phyloP scores from a whole-genome alignment of 148 eudicot genomes.

The Cornus florida region DNA sequence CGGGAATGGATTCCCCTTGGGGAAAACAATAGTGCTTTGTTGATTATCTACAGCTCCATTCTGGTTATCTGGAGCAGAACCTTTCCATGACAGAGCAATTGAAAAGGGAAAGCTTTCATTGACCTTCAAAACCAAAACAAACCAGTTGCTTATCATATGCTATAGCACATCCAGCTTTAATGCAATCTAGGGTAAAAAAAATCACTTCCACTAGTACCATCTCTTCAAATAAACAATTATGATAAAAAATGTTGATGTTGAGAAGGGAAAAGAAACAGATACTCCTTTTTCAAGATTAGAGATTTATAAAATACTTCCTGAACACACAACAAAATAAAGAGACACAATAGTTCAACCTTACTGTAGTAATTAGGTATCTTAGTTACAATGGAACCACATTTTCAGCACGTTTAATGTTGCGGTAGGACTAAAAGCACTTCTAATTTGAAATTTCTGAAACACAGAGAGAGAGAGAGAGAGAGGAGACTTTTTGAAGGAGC shows the following conservation, averaged over 20 bases:
- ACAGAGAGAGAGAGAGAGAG: too few relatives aligned
- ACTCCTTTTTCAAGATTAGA: background rate
- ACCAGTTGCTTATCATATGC: background rate
- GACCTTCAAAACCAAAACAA: slow-evolving; percentile 45
- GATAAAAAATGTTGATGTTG: too few relatives aligned
- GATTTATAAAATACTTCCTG: too few relatives aligned
- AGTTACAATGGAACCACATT: too few relatives aligned
- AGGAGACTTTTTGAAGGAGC: too few relatives aligned
- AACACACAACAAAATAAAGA: too few relatives aligned
- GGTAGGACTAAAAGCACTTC: too few relatives aligned
- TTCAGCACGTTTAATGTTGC: too few relatives aligned
- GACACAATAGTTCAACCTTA: too few relatives aligned
- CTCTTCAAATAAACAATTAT: background rate
- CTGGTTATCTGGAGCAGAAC: slow-evolving; percentile 44
- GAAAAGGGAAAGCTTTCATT: slow-evolving; percentile 83
- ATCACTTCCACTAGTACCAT: background rate
- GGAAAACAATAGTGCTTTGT: slow-evolving; percentile 70
- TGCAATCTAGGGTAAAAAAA: background rate
- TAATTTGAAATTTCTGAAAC: too few relatives aligned
- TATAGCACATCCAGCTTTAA: background rate
- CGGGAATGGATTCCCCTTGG: slow-evolving; percentile 86
- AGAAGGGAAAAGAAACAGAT: background rate
- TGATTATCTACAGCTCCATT: slow-evolving; percentile 61
- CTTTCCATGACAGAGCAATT: slow-evolving; percentile 87
- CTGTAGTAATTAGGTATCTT: too few relatives aligned